These are phyloP conservation scores for Urostyla sp. DNA, from an alignment of 73 alveolate genomes.

Conservation along the genomic window DNA sequence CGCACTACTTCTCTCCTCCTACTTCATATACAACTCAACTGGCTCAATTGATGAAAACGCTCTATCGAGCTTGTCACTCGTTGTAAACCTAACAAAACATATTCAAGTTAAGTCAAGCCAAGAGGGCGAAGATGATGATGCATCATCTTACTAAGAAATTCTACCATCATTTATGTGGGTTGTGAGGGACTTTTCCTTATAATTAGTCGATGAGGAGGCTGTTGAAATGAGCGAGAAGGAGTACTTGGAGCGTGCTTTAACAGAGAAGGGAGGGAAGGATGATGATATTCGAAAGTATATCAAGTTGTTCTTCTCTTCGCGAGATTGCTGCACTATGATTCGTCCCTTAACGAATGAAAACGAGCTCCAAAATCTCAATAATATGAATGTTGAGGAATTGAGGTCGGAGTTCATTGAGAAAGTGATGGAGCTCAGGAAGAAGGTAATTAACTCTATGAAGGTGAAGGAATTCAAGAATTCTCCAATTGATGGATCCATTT, in stretches of 20 bases:
- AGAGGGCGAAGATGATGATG: conserved; percentile 67
- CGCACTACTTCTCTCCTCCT: conserved; percentile 87
- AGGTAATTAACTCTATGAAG: conserved; percentile 67
- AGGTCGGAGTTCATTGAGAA: conserved; percentile 82
- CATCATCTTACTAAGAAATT: conserved; percentile 63
- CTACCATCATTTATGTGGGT: conserved; percentile 98
- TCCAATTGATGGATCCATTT: conserved; percentile 61
- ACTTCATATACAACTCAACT: conserved; percentile 84
- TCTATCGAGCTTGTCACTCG: conserved; percentile 81
- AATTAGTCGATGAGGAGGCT: conserved; percentile 94
- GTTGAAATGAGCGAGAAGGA: conserved; percentile 92
- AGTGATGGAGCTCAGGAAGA: conserved; percentile 67
- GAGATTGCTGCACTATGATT: conserved; percentile 93
- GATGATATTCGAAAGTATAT: conserved; percentile 85
- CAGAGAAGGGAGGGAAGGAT: conserved; percentile 73
- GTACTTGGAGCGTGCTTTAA: conserved; percentile 62
- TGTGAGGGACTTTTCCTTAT: conserved; percentile 95
- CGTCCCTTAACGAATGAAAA: conserved; percentile 90
- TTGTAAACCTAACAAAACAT: conserved; percentile 87
- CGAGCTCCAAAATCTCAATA: conserved; percentile 76
- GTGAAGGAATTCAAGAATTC: conserved; percentile 66
- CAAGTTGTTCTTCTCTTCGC: conserved; percentile 83
- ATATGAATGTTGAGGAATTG: conserved; percentile 68
- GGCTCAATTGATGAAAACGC: conserved; percentile 97
- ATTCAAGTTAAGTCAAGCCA: conserved; percentile 67